Conservation (phyloP, 371 early-diverging fungal species). For the Mortierella sp. region DNA sequence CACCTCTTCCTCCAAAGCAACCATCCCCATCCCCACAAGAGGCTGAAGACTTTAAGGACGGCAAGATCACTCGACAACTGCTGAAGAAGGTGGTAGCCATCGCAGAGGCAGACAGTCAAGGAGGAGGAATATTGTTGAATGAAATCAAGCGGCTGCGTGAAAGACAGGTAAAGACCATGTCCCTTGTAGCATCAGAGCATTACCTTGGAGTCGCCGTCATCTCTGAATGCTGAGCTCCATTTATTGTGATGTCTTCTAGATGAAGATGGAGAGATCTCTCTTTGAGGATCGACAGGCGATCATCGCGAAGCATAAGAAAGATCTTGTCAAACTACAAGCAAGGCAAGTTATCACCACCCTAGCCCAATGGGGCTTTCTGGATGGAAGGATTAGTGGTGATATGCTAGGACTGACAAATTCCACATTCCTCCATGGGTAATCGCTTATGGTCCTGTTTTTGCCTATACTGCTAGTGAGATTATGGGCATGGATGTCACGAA, state of each 20-base stretch:
- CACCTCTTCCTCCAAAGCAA: neutral
- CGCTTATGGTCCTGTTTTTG: too few species aligned
- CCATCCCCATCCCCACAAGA: neutral
- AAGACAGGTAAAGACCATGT: slow-evolving; percentile 17
- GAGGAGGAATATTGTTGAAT: slow-evolving; percentile 18
- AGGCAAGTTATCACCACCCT: slow-evolving; percentile 15
- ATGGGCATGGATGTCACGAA: slow-evolving; percentile 32
- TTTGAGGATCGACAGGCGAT: slow-evolving; percentile 29
- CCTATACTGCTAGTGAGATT: slow-evolving; percentile 26
- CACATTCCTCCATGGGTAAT: too few species aligned
- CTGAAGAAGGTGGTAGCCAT: slow-evolving; percentile 34
- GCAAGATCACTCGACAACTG: slow-evolving; percentile 43
- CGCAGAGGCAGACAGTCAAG: slow-evolving; percentile 30
- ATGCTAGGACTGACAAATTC: too few species aligned
- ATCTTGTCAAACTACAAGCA: slow-evolving; percentile 40
- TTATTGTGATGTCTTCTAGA: too few species aligned
- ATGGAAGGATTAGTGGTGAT: too few species aligned
- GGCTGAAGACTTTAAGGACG: slow-evolving; percentile 31
- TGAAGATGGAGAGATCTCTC: slow-evolving; percentile 11
- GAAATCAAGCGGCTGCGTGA: slow-evolving; percentile 28
- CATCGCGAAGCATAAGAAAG: slow-evolving; percentile 21
- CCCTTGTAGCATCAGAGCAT: neutral
- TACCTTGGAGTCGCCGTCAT: too few species aligned
- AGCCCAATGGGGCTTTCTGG: too few species aligned
- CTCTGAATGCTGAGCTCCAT: too few species aligned